A percentile compares a stretch with the other conserved stretches of the same genome.
phyloP scores from a whole-genome alignment of 306 rosid genomes.

The Lotus japonicus region DNA sequence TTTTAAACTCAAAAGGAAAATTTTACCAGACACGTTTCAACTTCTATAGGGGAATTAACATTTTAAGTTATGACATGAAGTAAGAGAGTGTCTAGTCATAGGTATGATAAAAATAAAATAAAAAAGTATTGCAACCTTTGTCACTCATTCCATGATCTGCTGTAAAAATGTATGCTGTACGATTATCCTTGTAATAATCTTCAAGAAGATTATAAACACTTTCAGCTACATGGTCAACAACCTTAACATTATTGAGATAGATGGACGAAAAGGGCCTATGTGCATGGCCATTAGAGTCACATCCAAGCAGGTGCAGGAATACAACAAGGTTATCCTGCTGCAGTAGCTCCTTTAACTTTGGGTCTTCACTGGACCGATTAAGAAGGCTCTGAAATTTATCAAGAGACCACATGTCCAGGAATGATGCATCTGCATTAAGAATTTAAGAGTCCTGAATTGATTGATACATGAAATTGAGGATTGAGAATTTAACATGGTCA shows the following conservation, averaged over 20 bases:
- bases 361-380: constrained; percentile 61
- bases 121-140: constrained; percentile 49
- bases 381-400: constrained; percentile 76
- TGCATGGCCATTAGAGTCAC: constrained; percentile 94
- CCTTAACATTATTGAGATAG: constrained; percentile 85
- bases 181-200: constrained; percentile 71
- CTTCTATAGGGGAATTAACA: not conserved
- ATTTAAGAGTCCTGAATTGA: not conserved
- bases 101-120: not conserved
- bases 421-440: constrained; percentile 74
- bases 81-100: not conserved
- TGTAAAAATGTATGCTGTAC: constrained; percentile 69
- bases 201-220: constrained; percentile 68
- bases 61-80: not conserved
- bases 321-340: constrained; percentile 64
- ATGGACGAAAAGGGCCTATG: constrained; percentile 77
- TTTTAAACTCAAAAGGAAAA: not conserved
- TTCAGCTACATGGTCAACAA: constrained; percentile 81
- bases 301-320: constrained; percentile 83
- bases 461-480: constrained; percentile 12
- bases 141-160: constrained; percentile 98
- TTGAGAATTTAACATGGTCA: too few species aligned
- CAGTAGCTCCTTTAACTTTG: constrained; percentile 57
- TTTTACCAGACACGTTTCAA: constrained; percentile 8
- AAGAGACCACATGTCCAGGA: constrained; percentile 89